Conservation (phyloP, 176 grass and related monocot species). For the Elaeis guineensis region DNA sequence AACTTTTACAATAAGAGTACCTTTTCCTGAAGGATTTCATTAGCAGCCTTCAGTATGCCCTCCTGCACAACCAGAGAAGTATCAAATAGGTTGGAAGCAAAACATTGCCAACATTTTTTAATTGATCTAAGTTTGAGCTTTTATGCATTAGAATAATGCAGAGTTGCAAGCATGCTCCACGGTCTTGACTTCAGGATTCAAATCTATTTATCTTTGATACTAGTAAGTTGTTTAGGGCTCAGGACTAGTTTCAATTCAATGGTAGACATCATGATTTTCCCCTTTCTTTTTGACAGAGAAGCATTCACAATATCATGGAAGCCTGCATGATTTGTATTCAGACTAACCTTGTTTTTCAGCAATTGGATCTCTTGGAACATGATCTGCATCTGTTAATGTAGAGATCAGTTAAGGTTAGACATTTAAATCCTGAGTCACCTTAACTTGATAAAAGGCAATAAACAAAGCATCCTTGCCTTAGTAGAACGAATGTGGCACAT, state of each 20-base stretch:
- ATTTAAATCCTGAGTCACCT: too few species aligned
- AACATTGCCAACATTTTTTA: not conserved
- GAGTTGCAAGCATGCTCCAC: too few species aligned
- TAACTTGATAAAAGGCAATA: not conserved
- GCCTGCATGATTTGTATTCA: not conserved
- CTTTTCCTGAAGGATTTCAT: conserved; percentile 63
- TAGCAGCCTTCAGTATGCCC: conserved; percentile 48
- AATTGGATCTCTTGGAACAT: conserved; percentile 62
- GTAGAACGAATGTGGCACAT: conserved; percentile 41
- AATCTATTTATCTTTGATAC: too few species aligned
- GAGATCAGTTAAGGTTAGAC: too few species aligned
- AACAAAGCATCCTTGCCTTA: conserved; percentile 30
- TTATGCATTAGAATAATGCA: too few species aligned
- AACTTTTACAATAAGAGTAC: conserved; percentile 18
- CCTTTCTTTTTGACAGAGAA: too few species aligned
- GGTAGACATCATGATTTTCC: too few species aligned
- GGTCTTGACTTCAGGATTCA: too few species aligned
- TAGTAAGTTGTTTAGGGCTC: too few species aligned
- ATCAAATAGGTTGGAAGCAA: not conserved
- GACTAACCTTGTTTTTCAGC: conserved; percentile 67
- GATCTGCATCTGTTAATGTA: conserved; percentile 58
- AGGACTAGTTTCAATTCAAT: too few species aligned
- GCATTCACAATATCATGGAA: too few species aligned
- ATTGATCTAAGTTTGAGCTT: too few species aligned
- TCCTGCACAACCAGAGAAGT: conserved; percentile 42